Percentiles rank a stretch among this genome's conserved stretches.
Evolutionary conservation across 2,329 filamentous ascomycete species (phyloP).

Genomic region (Emmonsiellopsis sp.): DNA sequence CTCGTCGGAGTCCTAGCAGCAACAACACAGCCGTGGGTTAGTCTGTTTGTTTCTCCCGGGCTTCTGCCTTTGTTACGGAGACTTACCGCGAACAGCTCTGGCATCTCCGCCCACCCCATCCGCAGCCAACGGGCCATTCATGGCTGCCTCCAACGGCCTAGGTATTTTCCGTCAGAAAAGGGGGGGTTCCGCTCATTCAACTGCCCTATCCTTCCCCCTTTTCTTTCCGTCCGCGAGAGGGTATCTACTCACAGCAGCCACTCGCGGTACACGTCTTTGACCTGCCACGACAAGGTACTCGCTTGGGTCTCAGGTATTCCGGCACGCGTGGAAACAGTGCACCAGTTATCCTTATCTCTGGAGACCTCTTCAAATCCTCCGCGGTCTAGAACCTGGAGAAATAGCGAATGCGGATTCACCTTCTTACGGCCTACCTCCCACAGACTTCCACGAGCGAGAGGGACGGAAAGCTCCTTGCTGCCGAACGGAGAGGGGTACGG

Average conservation of each 20-base stretch:
- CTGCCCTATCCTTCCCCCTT: not conserved
- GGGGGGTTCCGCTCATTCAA: not conserved
- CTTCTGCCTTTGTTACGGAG: not conserved
- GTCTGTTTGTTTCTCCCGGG: not conserved
- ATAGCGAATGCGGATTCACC: constrained; percentile 7
- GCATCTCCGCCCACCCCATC: not conserved
- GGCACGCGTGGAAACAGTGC: not conserved
- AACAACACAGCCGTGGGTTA: not conserved
- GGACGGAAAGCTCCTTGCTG: not conserved
- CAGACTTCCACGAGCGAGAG: not conserved
- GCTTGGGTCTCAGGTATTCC: constrained; percentile 2
- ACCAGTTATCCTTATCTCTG: constrained; percentile 9
- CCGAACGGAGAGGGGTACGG: not conserved
- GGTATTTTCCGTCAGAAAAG: not conserved
- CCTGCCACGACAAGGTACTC: constrained; percentile 8
- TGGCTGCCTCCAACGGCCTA: constrained; percentile 1
- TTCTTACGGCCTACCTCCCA: constrained; percentile 4
- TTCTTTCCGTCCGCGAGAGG: not conserved
- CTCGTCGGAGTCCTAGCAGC: constrained; percentile 2
- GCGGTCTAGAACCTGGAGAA: constrained; percentile 2
- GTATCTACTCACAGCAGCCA: constrained; percentile 9
- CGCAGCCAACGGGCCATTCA: not conserved
- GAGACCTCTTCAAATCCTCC: constrained; percentile 8
- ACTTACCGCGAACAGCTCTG: not conserved
- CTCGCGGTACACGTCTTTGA: constrained; percentile 7